Base-by-base conservation (phyloP, 805 yeast species). In the Pichia sporocuriosa region DNA sequence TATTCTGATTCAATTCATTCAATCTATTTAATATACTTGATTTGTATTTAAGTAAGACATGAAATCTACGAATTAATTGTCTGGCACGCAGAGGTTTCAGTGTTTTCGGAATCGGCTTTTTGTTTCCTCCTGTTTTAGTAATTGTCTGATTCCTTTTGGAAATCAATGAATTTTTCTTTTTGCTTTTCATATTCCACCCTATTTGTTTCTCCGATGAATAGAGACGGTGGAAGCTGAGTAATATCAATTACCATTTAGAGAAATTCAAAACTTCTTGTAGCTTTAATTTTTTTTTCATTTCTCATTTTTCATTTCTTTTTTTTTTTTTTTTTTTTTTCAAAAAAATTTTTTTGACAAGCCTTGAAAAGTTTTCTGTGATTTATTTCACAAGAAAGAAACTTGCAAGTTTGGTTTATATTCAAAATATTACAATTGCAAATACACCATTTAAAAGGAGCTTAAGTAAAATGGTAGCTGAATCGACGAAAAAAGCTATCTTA, bases 61-160 rank as follows among this genome's bases (percentile, higher is more conserved):
- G 97, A 49, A 77, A 87, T 30, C 87, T 61, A 42, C 96, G 70
- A 22, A 89, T 89, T 17, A 89, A 68, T 52, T 75, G 79, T 36
- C 96, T 67, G 0, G 95, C 82, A 52, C 77, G 68, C 33, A 72
- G 70, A 4, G 87, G 95, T 59, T 81, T 86, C 42, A 81, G 68
- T 7, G 67, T 51, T 31, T 55, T 68, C 3, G 81, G 78, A 8
- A 23, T 12, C 11, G 35, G n/a, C n/a, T n/a, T 19, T 41, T 41
- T 41, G 4, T 15, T 26, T 10, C 16, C 22, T 17, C 7, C 9
- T 3, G 9, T 15, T 35, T 25, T 21, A 6, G 37, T 34, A 6
- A 39, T 40, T 2, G 50, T 26, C 15, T 19, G 23, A 8, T 11
- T 28, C n/a, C 40, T 22, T 26, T 33, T 37, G 6, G 40, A 32